These are phyloP conservation scores for Limtongozyma cylindracea DNA, from an alignment of 805 yeast genomes.

Conservation along the genomic window DNA sequence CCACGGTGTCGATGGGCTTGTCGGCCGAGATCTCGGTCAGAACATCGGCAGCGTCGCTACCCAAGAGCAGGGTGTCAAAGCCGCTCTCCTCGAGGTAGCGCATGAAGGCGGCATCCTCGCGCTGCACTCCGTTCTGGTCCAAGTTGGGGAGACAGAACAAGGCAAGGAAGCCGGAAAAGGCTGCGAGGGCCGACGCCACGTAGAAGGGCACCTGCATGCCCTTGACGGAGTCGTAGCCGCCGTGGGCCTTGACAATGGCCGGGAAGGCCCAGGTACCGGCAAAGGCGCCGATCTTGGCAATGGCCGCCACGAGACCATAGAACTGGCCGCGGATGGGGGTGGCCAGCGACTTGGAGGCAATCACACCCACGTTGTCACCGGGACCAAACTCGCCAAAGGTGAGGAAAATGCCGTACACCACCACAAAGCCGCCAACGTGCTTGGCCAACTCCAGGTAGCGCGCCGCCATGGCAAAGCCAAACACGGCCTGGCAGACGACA, in stretches of 20 bases:
- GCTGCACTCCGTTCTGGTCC: slow-evolving; percentile 59
- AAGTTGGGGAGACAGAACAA: slow-evolving; percentile 55
- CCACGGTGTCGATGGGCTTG: too few relatives aligned
- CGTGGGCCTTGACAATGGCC: slow-evolving; percentile 30
- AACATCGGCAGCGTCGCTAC: slow-evolving; percentile 6
- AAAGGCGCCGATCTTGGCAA: slow-evolving; percentile 84
- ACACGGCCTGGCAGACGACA: slow-evolving; percentile 41
- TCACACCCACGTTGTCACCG: slow-evolving; percentile 75
- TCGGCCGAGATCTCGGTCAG: too few relatives aligned
- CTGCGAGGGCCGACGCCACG: slow-evolving; percentile 54
- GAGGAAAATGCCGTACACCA: slow-evolving; percentile 70
- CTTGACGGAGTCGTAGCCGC: slow-evolving; percentile 20
- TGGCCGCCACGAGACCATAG: slow-evolving; percentile 78
- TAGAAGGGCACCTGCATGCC: slow-evolving; percentile 65
- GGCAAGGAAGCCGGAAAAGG: slow-evolving; percentile 44
- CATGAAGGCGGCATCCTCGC: slow-evolving; percentile 52
- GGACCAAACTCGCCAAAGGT: slow-evolving; percentile 87
- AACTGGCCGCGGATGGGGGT: slow-evolving; percentile 79
- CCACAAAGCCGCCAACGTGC: slow-evolving; percentile 57
- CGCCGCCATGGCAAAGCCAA: slow-evolving; percentile 74
- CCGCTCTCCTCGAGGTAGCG: slow-evolving; percentile 44
- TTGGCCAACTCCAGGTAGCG: slow-evolving; percentile 24
- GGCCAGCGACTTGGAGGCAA: slow-evolving; percentile 71
- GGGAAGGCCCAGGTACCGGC: slow-evolving; percentile 83
- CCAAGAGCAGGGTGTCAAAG: slow-evolving; percentile 41